Evolutionary conservation across 139 green algal genomes (phyloP).

Genomic region (Marvania coccoides): DNA sequence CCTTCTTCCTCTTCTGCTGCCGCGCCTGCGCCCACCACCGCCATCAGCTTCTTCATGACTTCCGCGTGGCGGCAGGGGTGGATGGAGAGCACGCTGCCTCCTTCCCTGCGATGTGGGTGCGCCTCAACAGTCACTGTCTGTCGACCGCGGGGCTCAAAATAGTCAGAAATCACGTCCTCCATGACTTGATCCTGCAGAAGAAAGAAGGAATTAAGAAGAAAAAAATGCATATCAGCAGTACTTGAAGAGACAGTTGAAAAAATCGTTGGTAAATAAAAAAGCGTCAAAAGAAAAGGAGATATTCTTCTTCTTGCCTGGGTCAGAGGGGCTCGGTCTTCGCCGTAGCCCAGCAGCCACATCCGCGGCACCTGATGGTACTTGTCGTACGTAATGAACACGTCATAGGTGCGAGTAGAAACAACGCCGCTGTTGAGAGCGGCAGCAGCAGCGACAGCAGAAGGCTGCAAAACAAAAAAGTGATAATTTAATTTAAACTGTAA

Average conservation of each 20-base stretch:
- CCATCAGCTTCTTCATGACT: slow-evolving; percentile 71
- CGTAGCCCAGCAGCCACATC: slow-evolving; percentile 84
- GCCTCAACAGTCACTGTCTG: slow-evolving; percentile 86
- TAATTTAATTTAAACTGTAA: too few relatives aligned
- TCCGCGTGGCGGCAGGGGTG: slow-evolving; percentile 82
- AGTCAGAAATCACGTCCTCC: slow-evolving; percentile 62
- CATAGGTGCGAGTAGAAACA: slow-evolving; percentile 76
- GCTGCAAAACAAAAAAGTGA: too few relatives aligned
- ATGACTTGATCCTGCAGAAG: slow-evolving; percentile 51
- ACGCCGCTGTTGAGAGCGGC: slow-evolving; percentile 31
- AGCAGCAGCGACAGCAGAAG: background rate
- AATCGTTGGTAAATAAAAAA: background rate
- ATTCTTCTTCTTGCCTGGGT: background rate
- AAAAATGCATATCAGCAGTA: too few relatives aligned
- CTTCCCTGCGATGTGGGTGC: slow-evolving; percentile 63
- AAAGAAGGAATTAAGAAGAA: background rate
- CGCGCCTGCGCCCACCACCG: slow-evolving; percentile 42
- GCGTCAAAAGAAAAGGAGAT: background rate
- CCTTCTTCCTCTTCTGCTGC: background rate
- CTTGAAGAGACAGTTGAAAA: background rate
- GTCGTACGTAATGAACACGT: slow-evolving; percentile 90
- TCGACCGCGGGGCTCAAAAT: slow-evolving; percentile 61
- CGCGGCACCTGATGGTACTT: slow-evolving; percentile 80
- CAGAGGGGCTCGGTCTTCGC: slow-evolving; percentile 59
- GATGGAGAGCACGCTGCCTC: slow-evolving; percentile 56